Evolutionary conservation across 257 asterid genomes (phyloP).

Genomic region (Salvia splendens): DNA sequence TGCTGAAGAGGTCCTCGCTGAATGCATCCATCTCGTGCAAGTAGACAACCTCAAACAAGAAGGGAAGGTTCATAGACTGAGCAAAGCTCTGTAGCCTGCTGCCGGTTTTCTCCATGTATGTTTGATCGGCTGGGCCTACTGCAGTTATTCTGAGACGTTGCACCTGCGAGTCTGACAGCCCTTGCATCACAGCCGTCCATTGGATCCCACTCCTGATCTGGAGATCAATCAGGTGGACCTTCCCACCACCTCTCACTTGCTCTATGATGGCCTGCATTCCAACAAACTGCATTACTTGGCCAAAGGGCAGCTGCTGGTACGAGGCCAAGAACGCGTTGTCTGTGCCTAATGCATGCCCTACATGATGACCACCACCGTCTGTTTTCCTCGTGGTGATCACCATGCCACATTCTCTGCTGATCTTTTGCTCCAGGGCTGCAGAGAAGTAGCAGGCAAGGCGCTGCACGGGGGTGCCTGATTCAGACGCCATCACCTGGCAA

Average conservation of each 20-base stretch:
- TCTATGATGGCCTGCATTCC: constrained; percentile 59
- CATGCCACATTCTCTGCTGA: constrained; percentile 40
- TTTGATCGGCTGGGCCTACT: constrained; percentile 40
- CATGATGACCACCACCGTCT: not conserved
- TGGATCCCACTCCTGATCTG: constrained; percentile 68
- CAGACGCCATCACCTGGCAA: constrained; percentile 44
- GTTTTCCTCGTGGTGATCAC: not conserved
- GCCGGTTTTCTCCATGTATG: constrained; percentile 46
- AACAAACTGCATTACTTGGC: constrained; percentile 56
- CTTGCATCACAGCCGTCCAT: constrained; percentile 68
- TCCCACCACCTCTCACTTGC: constrained; percentile 35
- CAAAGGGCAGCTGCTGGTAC: constrained; percentile 58
- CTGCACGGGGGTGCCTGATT: constrained; percentile 54
- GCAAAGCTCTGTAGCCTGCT: constrained; percentile 52
- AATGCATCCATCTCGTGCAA: constrained; percentile 49
- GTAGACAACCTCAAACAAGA: constrained; percentile 43
- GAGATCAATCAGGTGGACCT: constrained; percentile 65
- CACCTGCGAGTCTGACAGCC: constrained; percentile 42
- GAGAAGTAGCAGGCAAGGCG: constrained; percentile 56
- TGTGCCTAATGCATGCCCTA: constrained; percentile 41
- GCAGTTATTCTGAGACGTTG: constrained; percentile 54
- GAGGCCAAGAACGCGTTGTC: constrained; percentile 49
- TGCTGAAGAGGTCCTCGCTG: constrained; percentile 33
- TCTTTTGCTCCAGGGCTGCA: constrained; percentile 49
- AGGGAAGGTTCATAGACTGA: constrained; percentile 46